Percentiles rank a stretch among this genome's conserved stretches.
These are phyloP conservation scores for Nicotiana rustica DNA, from an alignment of 305 asterid species.

Conservation along the genomic window DNA sequence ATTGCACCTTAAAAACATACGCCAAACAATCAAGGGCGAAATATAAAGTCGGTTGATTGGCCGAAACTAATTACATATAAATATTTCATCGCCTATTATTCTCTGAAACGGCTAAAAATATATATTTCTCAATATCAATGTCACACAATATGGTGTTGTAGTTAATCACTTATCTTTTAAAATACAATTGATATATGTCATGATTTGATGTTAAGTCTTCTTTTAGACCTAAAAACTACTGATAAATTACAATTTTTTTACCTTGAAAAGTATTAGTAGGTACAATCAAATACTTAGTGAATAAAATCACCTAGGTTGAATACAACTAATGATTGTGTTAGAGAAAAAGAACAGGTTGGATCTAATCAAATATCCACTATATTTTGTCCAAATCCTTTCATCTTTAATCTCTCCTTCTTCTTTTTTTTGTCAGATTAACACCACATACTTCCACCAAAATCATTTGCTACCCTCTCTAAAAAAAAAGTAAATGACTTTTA, in stretches of 20 bases:
- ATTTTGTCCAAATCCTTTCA: conserved; percentile 56
- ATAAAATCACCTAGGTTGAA: conserved; percentile 14
- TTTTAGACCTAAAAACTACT: not conserved
- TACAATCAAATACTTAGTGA: not conserved
- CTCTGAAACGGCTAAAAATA: too few species aligned
- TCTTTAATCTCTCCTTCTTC: conserved; percentile 43
- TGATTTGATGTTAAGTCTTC: not conserved
- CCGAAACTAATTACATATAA: too few species aligned
- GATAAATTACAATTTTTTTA: not conserved
- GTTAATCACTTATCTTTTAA: too few species aligned
- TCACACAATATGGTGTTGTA: too few species aligned
- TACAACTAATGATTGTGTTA: conserved; percentile 37
- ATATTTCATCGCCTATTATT: too few species aligned
- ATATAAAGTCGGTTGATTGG: too few species aligned
- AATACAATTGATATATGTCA: too few species aligned
- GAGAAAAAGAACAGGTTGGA: conserved; percentile 44
- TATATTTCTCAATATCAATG: too few species aligned
- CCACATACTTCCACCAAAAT: conserved; percentile 54
- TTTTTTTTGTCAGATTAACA: conserved; percentile 39
- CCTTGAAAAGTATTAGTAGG: not conserved
- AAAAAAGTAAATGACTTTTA: conserved; percentile 4
- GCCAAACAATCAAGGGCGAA: not conserved
- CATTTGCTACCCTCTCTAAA: conserved; percentile 33
- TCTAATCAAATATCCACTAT: conserved; percentile 59
- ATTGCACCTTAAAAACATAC: not conserved